These are phyloP conservation scores for Calonectria crousiana DNA, from an alignment of 2,329 filamentous ascomycete species.

Conservation along the genomic window DNA sequence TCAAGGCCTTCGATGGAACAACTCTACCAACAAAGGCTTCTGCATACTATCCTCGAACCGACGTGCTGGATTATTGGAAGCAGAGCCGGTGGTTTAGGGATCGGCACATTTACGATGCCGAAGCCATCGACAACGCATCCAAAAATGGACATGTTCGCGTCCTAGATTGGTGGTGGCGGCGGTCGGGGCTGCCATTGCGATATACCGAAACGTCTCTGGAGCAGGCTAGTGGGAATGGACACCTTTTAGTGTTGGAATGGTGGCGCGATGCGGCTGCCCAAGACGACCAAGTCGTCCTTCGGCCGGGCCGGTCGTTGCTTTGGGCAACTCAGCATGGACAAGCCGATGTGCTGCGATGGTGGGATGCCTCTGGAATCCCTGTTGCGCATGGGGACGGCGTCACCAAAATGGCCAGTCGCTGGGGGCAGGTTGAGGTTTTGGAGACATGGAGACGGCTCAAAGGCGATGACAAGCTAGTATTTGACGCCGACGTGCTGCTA, in stretches of 20 bases:
- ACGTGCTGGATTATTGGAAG: conserved; percentile 93
- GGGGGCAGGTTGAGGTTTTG: conserved; percentile 86
- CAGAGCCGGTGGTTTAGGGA: conserved; percentile 85
- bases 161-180: conserved; percentile 92
- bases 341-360: conserved; percentile 84
- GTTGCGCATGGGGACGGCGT: conserved; percentile 85
- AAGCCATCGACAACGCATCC: conserved; percentile 89
- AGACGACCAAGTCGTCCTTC: conserved; percentile 72
- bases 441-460: conserved; percentile 83
- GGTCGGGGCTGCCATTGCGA: conserved; percentile 79
- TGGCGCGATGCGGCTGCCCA: conserved; percentile 81
- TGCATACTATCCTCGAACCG: conserved; percentile 84
- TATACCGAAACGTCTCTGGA: conserved; percentile 92
- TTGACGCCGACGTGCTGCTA: conserved; percentile 86
- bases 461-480: conserved; percentile 75
- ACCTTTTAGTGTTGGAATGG: conserved; percentile 91
- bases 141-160: conserved; percentile 87
- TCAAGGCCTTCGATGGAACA: conserved; percentile 87
- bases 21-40: conserved; percentile 91
- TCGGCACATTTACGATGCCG: conserved; percentile 82
- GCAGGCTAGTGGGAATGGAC: conserved; percentile 85
- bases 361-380: conserved; percentile 84
- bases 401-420: conserved; percentile 84
- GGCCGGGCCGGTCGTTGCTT: conserved; percentile 86
- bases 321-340: conserved; percentile 87